phyloP scores from a whole-genome alignment of 2,329 filamentous ascomycete genomes.

The Penicillium crustosum region DNA sequence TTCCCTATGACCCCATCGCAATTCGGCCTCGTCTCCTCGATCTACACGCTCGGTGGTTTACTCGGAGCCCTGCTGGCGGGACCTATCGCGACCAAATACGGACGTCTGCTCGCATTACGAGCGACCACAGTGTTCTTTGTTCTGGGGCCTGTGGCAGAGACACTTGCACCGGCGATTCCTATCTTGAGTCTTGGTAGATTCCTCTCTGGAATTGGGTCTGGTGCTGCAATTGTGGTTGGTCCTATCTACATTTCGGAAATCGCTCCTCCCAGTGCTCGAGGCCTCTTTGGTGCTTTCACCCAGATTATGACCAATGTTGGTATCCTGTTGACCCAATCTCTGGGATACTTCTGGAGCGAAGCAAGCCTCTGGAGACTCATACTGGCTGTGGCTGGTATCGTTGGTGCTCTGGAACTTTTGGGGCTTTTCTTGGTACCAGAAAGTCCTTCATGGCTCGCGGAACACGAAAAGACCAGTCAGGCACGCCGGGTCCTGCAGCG shows the following conservation, averaged over 20 bases:
- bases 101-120: conserved; percentile 74
- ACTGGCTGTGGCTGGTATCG: conserved; percentile 67
- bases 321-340: conserved; percentile 76
- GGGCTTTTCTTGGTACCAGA: conserved; percentile 79
- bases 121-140: conserved; percentile 75
- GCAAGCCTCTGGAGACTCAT: conserved; percentile 81
- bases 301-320: conserved; percentile 93
- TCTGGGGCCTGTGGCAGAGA: conserved; percentile 72
- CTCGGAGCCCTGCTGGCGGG: conserved; percentile 78
- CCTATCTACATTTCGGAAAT: conserved; percentile 94
- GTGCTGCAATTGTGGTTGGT: conserved; percentile 86
- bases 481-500: conserved; percentile 70
- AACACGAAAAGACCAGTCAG: conserved; percentile 58
- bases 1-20: conserved; percentile 81
- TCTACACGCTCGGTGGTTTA: conserved; percentile 88
- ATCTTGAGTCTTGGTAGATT: conserved; percentile 73
- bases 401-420: conserved; percentile 66
- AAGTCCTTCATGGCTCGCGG: conserved; percentile 81
- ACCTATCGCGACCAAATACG: conserved; percentile 72
- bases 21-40: conserved; percentile 83
- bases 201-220: conserved; percentile 78
- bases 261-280: conserved; percentile 70
- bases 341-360: conserved; percentile 85
- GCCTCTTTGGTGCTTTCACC: conserved; percentile 77
- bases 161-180: conserved; percentile 65